These are phyloP conservation scores for Neurospora sp. DNA, from an alignment of 2,329 filamentous ascomycete species.

Conservation along the genomic window DNA sequence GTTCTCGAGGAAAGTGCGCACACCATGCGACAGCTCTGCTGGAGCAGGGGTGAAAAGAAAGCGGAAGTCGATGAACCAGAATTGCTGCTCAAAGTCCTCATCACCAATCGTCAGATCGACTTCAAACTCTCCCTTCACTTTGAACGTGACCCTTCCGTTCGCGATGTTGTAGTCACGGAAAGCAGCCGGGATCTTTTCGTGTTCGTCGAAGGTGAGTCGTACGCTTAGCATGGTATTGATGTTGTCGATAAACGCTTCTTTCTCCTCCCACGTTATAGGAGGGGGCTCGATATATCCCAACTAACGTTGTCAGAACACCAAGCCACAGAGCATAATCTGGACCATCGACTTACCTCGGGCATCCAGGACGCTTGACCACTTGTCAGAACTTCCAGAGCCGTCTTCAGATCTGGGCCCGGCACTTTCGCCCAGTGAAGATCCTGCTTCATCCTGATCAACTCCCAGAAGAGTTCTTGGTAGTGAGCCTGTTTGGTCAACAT, in stretches of 20 bases:
- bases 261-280: slow-evolving; percentile 58
- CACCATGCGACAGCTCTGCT: slow-evolving; percentile 45
- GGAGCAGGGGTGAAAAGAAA: slow-evolving; percentile 69
- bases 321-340: neutral
- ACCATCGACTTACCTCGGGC: slow-evolving; percentile 53
- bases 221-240: slow-evolving; percentile 77
- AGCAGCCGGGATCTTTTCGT: slow-evolving; percentile 61
- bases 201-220: slow-evolving; percentile 75
- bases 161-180: slow-evolving; percentile 70
- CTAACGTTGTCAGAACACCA: slow-evolving; percentile 28
- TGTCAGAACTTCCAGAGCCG: slow-evolving; percentile 74
- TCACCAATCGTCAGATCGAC: slow-evolving; percentile 85
- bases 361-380: slow-evolving; percentile 69
- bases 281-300: slow-evolving; percentile 69
- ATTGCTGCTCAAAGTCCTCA: slow-evolving; percentile 72
- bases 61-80: slow-evolving; percentile 89
- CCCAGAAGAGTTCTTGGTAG: slow-evolving; percentile 51
- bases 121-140: slow-evolving; percentile 75
- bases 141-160: slow-evolving; percentile 85
- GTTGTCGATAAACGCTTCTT: slow-evolving; percentile 65
- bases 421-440: slow-evolving; percentile 63
- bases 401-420: slow-evolving; percentile 83
- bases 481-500: slow-evolving; percentile 51
- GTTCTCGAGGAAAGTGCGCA: slow-evolving; percentile 58
- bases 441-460: slow-evolving; percentile 62